phyloP scores from a whole-genome alignment of 176 grass and related monocot genomes.

The Triticum turgidum region DNA sequence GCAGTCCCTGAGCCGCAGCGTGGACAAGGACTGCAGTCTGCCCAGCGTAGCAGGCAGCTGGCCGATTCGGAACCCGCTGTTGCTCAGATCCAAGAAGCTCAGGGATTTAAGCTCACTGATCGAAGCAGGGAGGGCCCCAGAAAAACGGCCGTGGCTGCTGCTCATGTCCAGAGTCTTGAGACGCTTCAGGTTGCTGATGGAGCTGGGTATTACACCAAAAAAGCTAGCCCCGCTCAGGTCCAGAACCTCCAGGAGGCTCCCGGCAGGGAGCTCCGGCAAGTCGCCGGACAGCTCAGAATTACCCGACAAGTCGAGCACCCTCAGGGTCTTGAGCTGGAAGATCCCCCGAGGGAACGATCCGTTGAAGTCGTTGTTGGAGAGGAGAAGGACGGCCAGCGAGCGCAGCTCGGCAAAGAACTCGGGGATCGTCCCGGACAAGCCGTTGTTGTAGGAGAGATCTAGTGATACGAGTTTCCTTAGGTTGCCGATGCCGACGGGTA shows the following conservation, averaged over 20 bases:
- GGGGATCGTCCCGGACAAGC: slow-evolving; percentile 33
- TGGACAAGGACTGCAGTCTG: slow-evolving; percentile 20
- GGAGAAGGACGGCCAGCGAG: slow-evolving; percentile 25
- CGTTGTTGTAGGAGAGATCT: slow-evolving; percentile 42
- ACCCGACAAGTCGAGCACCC: slow-evolving; percentile 38
- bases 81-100: slow-evolving; percentile 30
- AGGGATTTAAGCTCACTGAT: slow-evolving; percentile 2
- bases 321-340: slow-evolving; percentile 39
- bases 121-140: not conserved
- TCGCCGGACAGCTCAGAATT: slow-evolving; percentile 44
- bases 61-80: slow-evolving; percentile 12
- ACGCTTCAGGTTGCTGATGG: slow-evolving; percentile 37
- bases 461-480: slow-evolving; percentile 44
- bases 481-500: slow-evolving; percentile 35
- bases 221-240: slow-evolving; percentile 37
- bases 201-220: slow-evolving; percentile 33
- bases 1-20: not conserved
- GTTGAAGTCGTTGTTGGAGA: slow-evolving; percentile 40
- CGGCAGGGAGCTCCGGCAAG: slow-evolving; percentile 29
- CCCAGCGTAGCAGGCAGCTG: slow-evolving; percentile 4
- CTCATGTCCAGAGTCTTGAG: slow-evolving; percentile 8
- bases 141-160: not conserved
- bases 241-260: slow-evolving; percentile 37
- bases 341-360: slow-evolving; percentile 34
- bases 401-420: slow-evolving; percentile 38